These are phyloP conservation scores for Draba incana DNA, from an alignment of 345 rosid species.

Conservation along the genomic window DNA sequence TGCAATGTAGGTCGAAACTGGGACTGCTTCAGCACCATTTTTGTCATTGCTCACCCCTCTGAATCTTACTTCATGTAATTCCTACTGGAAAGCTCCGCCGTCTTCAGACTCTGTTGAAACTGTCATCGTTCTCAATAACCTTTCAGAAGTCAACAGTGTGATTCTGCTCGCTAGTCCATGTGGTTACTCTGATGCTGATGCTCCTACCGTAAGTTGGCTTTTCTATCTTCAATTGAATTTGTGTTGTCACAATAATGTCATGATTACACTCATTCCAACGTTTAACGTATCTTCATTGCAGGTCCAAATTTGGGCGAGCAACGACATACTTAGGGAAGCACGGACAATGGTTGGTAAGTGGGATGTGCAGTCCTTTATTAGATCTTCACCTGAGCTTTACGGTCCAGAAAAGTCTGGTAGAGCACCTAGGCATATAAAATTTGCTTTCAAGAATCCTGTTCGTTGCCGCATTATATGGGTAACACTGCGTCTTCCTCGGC, in stretches of 20 bases:
- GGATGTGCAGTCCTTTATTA: conserved; percentile 77
- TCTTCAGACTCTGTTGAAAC: conserved; percentile 61
- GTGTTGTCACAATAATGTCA: conserved; percentile 11
- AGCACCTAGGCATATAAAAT: conserved; percentile 83
- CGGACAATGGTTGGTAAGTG: conserved; percentile 88
- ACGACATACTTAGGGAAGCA: conserved; percentile 77
- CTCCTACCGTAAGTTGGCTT: conserved; percentile 67
- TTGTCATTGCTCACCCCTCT: conserved; percentile 80
- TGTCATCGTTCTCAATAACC: conserved; percentile 64
- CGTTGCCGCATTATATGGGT: conserved; percentile 93
- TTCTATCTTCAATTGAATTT: conserved; percentile 19
- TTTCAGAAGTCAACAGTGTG: conserved; percentile 83
- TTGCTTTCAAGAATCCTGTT: conserved; percentile 70
- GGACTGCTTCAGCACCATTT: conserved; percentile 75
- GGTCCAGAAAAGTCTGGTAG: conserved; percentile 67
- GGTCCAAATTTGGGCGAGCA: conserved; percentile 98
- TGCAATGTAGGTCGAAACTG: conserved; percentile 80
- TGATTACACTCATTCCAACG: conserved; percentile 20
- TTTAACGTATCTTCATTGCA: conserved; percentile 35
- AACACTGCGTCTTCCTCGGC: conserved; percentile 68
- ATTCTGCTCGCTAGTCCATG: conserved; percentile 86
- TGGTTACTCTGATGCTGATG: conserved; percentile 85
- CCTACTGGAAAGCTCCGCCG: conserved; percentile 92
- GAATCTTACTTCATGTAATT: conserved; percentile 52
- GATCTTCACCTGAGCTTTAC: conserved; percentile 67